phyloP scores from a whole-genome alignment of 306 rosid genomes.

The Rosa multiflora region DNA sequence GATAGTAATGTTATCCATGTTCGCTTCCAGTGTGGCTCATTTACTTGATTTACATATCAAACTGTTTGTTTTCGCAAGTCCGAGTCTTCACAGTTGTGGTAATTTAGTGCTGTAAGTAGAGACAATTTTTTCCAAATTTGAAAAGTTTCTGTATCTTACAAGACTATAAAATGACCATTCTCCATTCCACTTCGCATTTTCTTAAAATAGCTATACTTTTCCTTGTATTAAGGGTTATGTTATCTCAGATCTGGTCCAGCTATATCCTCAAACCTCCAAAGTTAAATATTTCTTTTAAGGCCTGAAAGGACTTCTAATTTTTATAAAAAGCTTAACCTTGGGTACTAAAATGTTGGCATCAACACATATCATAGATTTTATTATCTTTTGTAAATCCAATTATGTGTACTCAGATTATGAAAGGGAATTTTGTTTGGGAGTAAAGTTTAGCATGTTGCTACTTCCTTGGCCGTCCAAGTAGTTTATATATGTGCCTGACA shows the following conservation, averaged over 20 bases:
- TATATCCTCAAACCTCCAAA: not conserved
- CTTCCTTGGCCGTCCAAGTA: not conserved
- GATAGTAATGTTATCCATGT: not conserved
- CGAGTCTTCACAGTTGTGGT: not conserved
- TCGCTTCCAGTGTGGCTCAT: not conserved
- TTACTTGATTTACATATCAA: not conserved
- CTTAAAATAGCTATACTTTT: not conserved
- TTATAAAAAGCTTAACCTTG: not conserved
- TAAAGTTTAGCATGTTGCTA: not conserved
- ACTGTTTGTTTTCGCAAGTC: not conserved
- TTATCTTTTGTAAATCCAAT: not conserved
- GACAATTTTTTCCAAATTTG: not conserved
- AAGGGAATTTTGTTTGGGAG: not conserved
- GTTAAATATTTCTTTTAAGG: not conserved
- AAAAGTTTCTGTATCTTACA: not conserved
- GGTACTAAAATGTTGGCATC: not conserved
- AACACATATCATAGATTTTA: not conserved
- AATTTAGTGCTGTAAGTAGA: not conserved
- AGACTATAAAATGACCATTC: not conserved
- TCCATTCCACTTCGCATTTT: not conserved
- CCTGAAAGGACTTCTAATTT: not conserved
- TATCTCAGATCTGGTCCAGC: conserved; percentile 8
- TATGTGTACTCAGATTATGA: not conserved
- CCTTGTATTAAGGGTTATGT: not conserved
- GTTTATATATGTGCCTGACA: not conserved